These are phyloP conservation scores for Polyporus arcularius DNA, from an alignment of 768 basidiomycete species.

Conservation along the genomic window DNA sequence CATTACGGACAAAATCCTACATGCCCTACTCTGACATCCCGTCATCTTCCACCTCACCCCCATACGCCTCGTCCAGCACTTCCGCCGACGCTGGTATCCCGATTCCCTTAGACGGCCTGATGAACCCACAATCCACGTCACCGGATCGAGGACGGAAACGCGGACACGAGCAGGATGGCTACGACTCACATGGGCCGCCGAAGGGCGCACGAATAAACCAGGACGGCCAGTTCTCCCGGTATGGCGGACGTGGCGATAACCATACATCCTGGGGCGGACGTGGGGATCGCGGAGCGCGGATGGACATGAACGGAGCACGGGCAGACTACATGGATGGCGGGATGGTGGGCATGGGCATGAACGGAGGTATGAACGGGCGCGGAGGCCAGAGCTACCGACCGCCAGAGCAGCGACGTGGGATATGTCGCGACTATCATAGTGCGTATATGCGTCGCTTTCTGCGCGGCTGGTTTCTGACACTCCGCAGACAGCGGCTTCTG, in stretches of 20 bases:
- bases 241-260: constrained; percentile 45
- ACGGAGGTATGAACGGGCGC: constrained; percentile 40
- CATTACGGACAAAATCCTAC: constrained; percentile 84
- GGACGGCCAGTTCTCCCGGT: constrained; percentile 70
- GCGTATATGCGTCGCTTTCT: constrained; percentile 36
- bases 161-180: constrained; percentile 60
- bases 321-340: constrained; percentile 33
- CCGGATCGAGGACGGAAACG: constrained; percentile 67
- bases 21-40: constrained; percentile 66
- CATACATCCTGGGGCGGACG: constrained; percentile 44
- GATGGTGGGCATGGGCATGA: constrained; percentile 33
- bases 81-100: constrained; percentile 68
- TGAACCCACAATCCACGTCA: constrained; percentile 47
- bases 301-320: constrained; percentile 28
- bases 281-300: constrained; percentile 36
- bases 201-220: constrained; percentile 72
- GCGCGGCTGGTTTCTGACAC: constrained; percentile 7
- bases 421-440: constrained; percentile 95
- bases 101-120: constrained; percentile 70
- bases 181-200: constrained; percentile 58
- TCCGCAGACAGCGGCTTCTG: constrained; percentile 85
- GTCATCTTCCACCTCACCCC: constrained; percentile 34
- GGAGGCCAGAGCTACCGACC: constrained; percentile 64
- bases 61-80: constrained; percentile 37
- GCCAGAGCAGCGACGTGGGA: constrained; percentile 71